Evolutionary conservation across 345 rosid species (phyloP).

Genomic region (Angophora floribunda): DNA sequence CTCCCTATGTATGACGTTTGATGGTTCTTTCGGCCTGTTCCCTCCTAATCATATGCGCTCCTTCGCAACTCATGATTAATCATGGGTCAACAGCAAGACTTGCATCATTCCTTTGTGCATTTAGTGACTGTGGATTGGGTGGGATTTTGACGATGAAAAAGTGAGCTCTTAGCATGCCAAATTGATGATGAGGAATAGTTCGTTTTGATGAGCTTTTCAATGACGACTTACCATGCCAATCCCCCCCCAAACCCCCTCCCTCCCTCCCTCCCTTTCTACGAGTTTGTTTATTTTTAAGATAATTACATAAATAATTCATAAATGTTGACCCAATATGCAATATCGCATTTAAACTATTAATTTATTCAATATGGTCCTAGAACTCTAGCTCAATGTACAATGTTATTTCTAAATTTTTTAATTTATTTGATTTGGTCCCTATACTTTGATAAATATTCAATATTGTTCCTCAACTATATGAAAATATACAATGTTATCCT

Average conservation of each 20-base stretch:
- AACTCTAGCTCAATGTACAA: fast-evolving
- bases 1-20: neutral
- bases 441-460: neutral
- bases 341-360: fast-evolving
- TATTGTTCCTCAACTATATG: neutral
- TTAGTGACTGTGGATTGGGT: neutral
- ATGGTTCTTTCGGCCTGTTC: neutral
- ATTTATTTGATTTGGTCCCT: neutral
- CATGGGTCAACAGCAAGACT: neutral
- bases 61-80: neutral
- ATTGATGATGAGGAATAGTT: neutral
- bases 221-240: neutral
- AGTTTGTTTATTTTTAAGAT: neutral
- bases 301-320: neutral
- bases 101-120: neutral
- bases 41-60: neutral
- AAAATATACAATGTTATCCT: neutral
- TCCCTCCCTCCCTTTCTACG: neutral
- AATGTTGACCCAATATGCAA: neutral
- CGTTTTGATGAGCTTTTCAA: neutral
- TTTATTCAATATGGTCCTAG: fast-evolving
- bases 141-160: neutral
- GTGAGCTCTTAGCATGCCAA: neutral
- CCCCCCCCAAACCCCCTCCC: neutral
- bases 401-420: fast-evolving